phyloP scores from a whole-genome alignment of 2,329 filamentous ascomycete genomes.

The Leptographium flavum region DNA sequence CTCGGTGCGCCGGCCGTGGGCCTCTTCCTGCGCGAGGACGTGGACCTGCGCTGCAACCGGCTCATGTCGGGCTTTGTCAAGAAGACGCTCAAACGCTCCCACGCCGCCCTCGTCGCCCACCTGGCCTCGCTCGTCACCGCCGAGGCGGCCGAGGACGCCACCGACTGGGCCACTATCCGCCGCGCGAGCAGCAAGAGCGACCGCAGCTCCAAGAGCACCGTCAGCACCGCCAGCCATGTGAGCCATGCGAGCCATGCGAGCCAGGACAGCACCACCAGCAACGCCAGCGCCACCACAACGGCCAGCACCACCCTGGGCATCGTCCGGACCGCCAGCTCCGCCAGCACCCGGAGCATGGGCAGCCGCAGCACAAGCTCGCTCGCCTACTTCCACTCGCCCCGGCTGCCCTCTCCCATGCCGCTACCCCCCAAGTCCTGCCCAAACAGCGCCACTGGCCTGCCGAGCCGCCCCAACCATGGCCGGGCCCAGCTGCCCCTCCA shows the following conservation, averaged over 20 bases:
- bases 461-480: neutral
- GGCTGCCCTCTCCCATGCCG: neutral
- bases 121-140: neutral
- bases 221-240: neutral
- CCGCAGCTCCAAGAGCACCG: neutral
- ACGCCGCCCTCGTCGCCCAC: slow-evolving; percentile 50
- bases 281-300: too few species aligned
- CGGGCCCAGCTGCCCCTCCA: neutral
- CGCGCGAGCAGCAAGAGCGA: neutral
- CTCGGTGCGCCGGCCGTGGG: slow-evolving; percentile 51
- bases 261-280: neutral
- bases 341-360: too few species aligned
- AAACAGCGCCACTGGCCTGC: neutral
- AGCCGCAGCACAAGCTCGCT: too few species aligned
- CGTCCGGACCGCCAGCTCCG: too few species aligned
- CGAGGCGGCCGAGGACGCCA: neutral
- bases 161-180: neutral
- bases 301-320: neutral
- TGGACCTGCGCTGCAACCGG: slow-evolving; percentile 69
- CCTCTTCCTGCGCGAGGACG: slow-evolving; percentile 72
- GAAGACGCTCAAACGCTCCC: slow-evolving; percentile 66
- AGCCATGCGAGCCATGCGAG: neutral
- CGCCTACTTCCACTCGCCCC: neutral
- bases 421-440: neutral
- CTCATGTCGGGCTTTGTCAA: slow-evolving; percentile 66